Evolutionary conservation across 805 yeast genomes (phyloP).

Genomic region (Pichia paraexigua): DNA sequence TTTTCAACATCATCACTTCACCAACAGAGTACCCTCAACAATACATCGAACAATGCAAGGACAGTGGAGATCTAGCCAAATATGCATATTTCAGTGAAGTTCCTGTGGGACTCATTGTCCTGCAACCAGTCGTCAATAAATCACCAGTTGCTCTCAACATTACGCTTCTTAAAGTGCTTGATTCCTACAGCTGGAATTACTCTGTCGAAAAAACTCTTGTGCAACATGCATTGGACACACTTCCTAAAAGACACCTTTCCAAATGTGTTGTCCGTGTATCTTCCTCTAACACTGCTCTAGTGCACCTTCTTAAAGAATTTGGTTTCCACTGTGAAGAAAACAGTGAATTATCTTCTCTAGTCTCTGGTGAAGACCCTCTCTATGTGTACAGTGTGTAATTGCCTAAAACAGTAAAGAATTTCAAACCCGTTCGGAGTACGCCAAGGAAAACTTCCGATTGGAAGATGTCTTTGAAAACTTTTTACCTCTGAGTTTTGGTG

Average conservation of each 20-base stretch:
- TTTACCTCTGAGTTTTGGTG: not conserved
- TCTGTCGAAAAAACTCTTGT: conserved; percentile 59
- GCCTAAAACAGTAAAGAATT: not conserved
- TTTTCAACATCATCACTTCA: conserved; percentile 51
- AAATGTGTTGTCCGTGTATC: conserved; percentile 29
- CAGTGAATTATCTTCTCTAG: not conserved
- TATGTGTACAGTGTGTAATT: not conserved
- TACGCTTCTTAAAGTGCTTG: conserved; percentile 37
- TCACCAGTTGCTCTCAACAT: conserved; percentile 24
- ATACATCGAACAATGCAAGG: conserved; percentile 44
- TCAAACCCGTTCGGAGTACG: not conserved
- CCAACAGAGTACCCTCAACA: conserved; percentile 43
- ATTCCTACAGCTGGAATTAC: conserved; percentile 45
- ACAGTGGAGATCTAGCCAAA: conserved; percentile 44
- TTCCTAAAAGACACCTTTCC: conserved; percentile 45
- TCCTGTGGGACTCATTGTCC: conserved; percentile 73
- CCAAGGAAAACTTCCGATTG: not conserved
- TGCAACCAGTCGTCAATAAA: conserved; percentile 37
- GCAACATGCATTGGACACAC: conserved; percentile 46
- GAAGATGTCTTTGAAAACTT: not conserved
- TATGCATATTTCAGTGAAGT: conserved; percentile 60
- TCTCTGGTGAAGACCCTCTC: not conserved
- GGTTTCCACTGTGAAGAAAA: conserved; percentile 12
- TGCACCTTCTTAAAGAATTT: not conserved
- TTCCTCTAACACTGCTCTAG: not conserved